phyloP scores from a whole-genome alignment of 2,329 filamentous ascomycete species.

The Trichophyton equinum region DNA sequence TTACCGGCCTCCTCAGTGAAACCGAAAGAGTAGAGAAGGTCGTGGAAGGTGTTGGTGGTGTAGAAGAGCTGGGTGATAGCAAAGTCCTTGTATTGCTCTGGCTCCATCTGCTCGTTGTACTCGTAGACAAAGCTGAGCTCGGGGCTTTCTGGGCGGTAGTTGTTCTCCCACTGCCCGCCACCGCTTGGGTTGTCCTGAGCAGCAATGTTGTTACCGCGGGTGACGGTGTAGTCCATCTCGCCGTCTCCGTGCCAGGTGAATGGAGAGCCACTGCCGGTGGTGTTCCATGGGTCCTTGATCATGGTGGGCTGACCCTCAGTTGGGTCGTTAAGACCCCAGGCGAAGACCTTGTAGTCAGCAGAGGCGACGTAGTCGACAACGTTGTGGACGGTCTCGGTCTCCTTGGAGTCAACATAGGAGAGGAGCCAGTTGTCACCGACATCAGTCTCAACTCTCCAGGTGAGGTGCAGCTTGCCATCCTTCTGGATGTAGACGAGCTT shows the following conservation, averaged over 20 bases:
- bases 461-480: constrained; percentile 10
- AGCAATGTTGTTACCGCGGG: constrained; percentile 11
- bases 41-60: constrained; percentile 11
- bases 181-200: constrained; percentile 11
- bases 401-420: constrained; percentile 11
- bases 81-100: constrained; percentile 8
- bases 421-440: constrained; percentile 13
- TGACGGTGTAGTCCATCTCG: constrained; percentile 5
- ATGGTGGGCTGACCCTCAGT: constrained; percentile 9
- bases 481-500: constrained; percentile 10
- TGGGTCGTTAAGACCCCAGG: constrained; percentile 12
- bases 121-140: constrained; percentile 10
- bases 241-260: constrained; percentile 12
- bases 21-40: constrained; percentile 8
- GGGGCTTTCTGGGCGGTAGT: constrained; percentile 11
- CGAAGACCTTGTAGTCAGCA: constrained; percentile 10
- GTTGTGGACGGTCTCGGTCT: constrained; percentile 9
- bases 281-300: constrained; percentile 10
- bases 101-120: constrained; percentile 5
- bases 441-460: constrained; percentile 12
- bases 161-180: constrained; percentile 8
- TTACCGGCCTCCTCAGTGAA: constrained; percentile 12
- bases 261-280: neutral
- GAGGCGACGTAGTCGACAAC: constrained; percentile 12
- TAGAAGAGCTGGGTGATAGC: constrained; percentile 12